These are phyloP conservation scores for Fomitopsis betulina DNA, from an alignment of 1,284 basidiomycete genomes.

Conservation along the genomic window DNA sequence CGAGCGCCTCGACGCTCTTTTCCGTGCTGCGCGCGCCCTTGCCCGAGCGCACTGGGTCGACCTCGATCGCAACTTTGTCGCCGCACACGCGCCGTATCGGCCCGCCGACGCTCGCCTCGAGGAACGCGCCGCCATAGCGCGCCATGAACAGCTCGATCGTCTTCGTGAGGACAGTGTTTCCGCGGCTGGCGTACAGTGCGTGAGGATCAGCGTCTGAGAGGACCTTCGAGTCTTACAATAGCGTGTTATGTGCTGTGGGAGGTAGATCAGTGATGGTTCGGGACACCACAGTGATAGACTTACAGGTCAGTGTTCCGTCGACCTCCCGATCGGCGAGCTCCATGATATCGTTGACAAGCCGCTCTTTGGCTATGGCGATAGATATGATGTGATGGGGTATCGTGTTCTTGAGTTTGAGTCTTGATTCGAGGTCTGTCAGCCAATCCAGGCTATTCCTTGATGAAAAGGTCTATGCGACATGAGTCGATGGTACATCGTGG, in stretches of 20 bases:
- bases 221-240: conserved; percentile 42
- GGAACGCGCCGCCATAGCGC: conserved; percentile 69
- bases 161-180: conserved; percentile 79
- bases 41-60: conserved; percentile 63
- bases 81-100: conserved; percentile 62
- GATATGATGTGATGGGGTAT: conserved; percentile 57
- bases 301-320: conserved; percentile 41
- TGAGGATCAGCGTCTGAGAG: neutral
- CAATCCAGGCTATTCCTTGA: conserved; percentile 69
- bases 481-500: neutral
- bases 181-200: conserved; percentile 36
- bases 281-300: neutral
- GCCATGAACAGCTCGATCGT: conserved; percentile 75
- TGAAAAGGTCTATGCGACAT: conserved; percentile 46
- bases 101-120: conserved; percentile 72
- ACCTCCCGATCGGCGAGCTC: conserved; percentile 66
- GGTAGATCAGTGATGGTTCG: neutral
- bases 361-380: conserved; percentile 62
- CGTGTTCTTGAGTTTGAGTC: conserved; percentile 53
- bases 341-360: conserved; percentile 60
- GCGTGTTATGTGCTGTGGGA: conserved; percentile 31
- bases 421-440: conserved; percentile 66
- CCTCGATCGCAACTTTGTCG: conserved; percentile 73
- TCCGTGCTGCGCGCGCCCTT: conserved; percentile 59
- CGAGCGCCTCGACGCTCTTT: conserved; percentile 64